Base-by-base conservation (phyloP, 225 moss, liverwort and hornwort genomes). In the Rhytidiadelphus loreus region DNA sequence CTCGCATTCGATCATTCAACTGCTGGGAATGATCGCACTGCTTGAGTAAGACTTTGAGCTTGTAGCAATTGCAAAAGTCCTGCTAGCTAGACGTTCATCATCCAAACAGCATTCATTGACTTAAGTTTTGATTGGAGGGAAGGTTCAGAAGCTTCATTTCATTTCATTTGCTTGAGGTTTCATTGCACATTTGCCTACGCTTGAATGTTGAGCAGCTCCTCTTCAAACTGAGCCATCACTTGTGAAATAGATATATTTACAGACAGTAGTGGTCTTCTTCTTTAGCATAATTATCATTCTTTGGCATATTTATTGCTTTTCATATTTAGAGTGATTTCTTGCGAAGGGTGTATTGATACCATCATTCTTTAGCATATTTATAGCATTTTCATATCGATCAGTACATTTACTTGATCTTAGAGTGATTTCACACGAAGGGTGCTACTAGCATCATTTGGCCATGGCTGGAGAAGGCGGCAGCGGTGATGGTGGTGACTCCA, bases 401-500 rank as follows among this genome's bases (percentile, higher is more conserved):
- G 64, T 25, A 25, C 25, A 26, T 63, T 64, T 46, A 14, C 33
- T 81, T 43, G 81, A 13, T 44, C 20, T 8, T 44, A 4, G 21
- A 44, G 60, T 44, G 44, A 23, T 62, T 62, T 32, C 65, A 52
- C 26, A 37, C 64, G 37, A 65, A 37, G 65, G 25, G 65, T 37
- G 39, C 52, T 28, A 12, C 58, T 29, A 82, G 63, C 13, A 61
- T 61, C 50, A 29, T 22, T 29, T n/a, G 52, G 77, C 90, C 60
- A 90, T 87, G 87, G 87, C 90, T 53, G 83, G 60, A 61, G 77
- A 61, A 83, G 80, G 80, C 20, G 62, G 61, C 56, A 63, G 32
- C 14, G 86, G 90, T 16, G 90, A 91, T 77, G 90, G 90, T 21
- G 90, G 90, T 14, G 85, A 82, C 32, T 77, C 90, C 85, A 85